Base-by-base conservation (phyloP, 441 rosid species). In the Sinapis alba region DNA sequence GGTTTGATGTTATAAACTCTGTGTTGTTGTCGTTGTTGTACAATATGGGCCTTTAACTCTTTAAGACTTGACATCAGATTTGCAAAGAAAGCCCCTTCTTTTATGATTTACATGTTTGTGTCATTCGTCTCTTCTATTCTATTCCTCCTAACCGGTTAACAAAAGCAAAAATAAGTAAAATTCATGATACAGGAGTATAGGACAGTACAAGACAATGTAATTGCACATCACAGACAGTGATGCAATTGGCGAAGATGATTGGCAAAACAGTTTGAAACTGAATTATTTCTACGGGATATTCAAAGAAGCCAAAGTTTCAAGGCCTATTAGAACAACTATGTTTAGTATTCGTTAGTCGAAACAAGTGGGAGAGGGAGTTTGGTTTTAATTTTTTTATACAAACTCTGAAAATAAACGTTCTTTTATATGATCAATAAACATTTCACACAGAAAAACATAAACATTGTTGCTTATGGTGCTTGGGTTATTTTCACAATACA, bases 41-140 rank as follows among this genome's bases (percentile, higher is more conserved):
- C 80, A 77, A 65, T 71, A 77, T 60, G 73, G 80, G 80, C 64
- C 73, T 38, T 70, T 34, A 24, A 71, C 76, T 65, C 72, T 65
- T 65, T 68, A 36, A 76, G 59, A 59, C 68, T 19, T 34, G 18
- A 13, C 72, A 18, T 65, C 72, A 65, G 80, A 77, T 71, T 77
- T 65, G 69, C 58, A 34, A 26, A 77, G 80, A 34, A 26, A 77
- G 80, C 34, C 72, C 53, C 21, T 18, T 64, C 18, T 21, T 26
- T 70, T 5, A 41, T n/a, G n/a, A n/a, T 41, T 38, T 62, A 23
- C 51, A 43, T 62, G 18, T 63, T 7, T 53, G 26, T 10, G 28
- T 60, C 15, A 23, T 9, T 62, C 74, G 43, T 50, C 61, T 51
- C 24, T 8, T 51, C 11, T 50, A 0, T 30, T 21, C 38, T 28